A percentile compares a stretch with the other conserved stretches of the same genome.
phyloP scores from a whole-genome alignment of 2,329 filamentous ascomycete species.

The Fusarium xylarioides region DNA sequence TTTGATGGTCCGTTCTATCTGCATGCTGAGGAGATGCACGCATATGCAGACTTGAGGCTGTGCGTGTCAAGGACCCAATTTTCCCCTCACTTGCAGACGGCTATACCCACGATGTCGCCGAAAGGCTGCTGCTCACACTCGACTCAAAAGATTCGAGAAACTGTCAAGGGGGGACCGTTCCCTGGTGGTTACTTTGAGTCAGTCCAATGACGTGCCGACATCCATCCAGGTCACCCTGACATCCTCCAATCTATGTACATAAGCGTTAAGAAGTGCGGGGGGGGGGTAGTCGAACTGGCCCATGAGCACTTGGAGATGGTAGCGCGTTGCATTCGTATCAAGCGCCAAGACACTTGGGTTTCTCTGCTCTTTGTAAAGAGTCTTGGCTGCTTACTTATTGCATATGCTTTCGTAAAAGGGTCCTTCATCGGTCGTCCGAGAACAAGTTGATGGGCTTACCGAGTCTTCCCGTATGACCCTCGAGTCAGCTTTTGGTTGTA shows the following conservation, averaged over 20 bases:
- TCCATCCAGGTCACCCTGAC: slow-evolving; percentile 1
- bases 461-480: slow-evolving; percentile 23
- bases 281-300: slow-evolving; percentile 30
- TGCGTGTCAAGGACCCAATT: slow-evolving; percentile 23
- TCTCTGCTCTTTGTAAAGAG: slow-evolving; percentile 2
- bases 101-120: slow-evolving; percentile 30
- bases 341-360: slow-evolving; percentile 39
- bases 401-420: slow-evolving; percentile 16
- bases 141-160: slow-evolving; percentile 28
- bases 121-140: slow-evolving; percentile 4
- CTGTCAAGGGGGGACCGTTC: slow-evolving; percentile 7
- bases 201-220: slow-evolving; percentile 30
- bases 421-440: slow-evolving; percentile 23
- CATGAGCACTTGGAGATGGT: not conserved
- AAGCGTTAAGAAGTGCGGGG: slow-evolving; percentile 34
- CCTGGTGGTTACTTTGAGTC: not conserved
- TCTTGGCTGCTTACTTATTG: slow-evolving; percentile 26
- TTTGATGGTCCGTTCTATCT: slow-evolving; percentile 17
- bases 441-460: slow-evolving; percentile 1
- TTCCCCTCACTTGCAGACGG: slow-evolving; percentile 26
- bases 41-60: slow-evolving; percentile 34
- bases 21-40: slow-evolving; percentile 17
- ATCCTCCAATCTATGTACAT: slow-evolving; percentile 27
- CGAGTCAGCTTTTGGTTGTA: slow-evolving; percentile 15
- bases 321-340: slow-evolving; percentile 3